Evolutionary conservation across 371 early-diverging fungal genomes (phyloP).

Genomic region (Amoeboaphelidium protococcarum): DNA sequence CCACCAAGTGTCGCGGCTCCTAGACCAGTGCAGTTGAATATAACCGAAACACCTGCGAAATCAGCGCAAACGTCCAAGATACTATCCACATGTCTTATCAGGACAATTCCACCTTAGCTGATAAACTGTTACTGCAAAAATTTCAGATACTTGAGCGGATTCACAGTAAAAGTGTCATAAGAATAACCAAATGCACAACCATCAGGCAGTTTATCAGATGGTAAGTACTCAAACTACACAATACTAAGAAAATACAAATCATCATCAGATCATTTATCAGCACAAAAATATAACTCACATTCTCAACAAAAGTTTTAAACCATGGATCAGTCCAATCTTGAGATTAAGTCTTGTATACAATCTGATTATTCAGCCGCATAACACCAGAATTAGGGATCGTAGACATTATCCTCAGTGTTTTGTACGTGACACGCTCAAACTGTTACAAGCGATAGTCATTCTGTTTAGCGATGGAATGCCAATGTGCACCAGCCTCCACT

Average conservation of each 20-base stretch:
- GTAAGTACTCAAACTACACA: slow-evolving; percentile 3
- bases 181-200: slow-evolving; percentile 7
- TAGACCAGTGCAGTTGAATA: slow-evolving; percentile 49
- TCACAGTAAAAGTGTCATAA: slow-evolving; percentile 16
- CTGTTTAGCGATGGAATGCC: slow-evolving; percentile 27
- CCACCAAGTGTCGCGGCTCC: slow-evolving; percentile 32
- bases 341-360: no score
- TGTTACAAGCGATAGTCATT: slow-evolving; percentile 15
- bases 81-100: slow-evolving; percentile 14
- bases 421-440: background rate
- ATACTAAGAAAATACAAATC: slow-evolving; percentile 7
- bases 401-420: background rate
- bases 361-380: background rate
- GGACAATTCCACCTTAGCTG: slow-evolving; percentile 20
- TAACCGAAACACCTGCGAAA: slow-evolving; percentile 17
- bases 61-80: slow-evolving; percentile 15
- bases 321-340: no score
- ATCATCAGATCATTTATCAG: background rate
- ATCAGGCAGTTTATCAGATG: slow-evolving; percentile 5
- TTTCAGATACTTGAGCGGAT: slow-evolving; percentile 27
- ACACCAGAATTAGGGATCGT: background rate
- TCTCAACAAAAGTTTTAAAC: no score
- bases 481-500: slow-evolving; percentile 45
- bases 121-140: slow-evolving; percentile 27
- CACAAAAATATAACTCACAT: no score